Conservation (phyloP, 2,329 filamentous ascomycete genomes). For the Monilinia fructigena region DNA sequence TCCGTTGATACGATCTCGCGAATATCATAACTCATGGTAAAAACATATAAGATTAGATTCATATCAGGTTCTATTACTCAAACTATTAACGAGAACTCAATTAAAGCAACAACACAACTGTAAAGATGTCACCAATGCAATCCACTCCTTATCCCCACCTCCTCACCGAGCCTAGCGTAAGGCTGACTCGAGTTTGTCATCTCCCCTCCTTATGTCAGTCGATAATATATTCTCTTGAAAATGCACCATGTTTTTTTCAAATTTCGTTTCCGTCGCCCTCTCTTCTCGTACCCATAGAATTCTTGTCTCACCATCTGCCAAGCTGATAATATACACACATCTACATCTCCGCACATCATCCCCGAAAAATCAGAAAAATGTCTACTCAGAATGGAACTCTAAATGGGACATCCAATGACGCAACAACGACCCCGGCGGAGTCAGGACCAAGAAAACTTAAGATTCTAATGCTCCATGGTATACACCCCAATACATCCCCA, state of each 20-base stretch:
- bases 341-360: background rate
- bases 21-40: too few species aligned
- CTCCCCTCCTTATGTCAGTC: conserved; percentile 11
- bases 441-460: conserved; percentile 46
- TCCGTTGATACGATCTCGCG: too few species aligned
- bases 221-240: conserved; percentile 2
- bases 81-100: too few species aligned
- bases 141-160: too few species aligned
- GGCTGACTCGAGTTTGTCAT: conserved; percentile 17
- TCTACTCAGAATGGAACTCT: background rate
- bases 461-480: conserved; percentile 76
- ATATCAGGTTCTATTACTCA: too few species aligned
- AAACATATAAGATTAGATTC: too few species aligned
- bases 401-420: conserved; percentile 1
- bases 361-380: conserved; percentile 5
- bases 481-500: conserved; percentile 26
- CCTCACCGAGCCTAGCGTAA: conserved; percentile 2
- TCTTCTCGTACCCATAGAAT: background rate
- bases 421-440: conserved; percentile 1
- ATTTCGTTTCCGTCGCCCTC: background rate
- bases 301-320: background rate
- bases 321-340: background rate
- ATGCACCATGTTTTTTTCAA: conserved; percentile 11
- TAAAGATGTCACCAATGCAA: too few species aligned
- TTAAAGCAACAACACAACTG: too few species aligned